These are phyloP conservation scores for Sporothrix protearum DNA, from an alignment of 2,329 filamentous ascomycete species.

Conservation along the genomic window DNA sequence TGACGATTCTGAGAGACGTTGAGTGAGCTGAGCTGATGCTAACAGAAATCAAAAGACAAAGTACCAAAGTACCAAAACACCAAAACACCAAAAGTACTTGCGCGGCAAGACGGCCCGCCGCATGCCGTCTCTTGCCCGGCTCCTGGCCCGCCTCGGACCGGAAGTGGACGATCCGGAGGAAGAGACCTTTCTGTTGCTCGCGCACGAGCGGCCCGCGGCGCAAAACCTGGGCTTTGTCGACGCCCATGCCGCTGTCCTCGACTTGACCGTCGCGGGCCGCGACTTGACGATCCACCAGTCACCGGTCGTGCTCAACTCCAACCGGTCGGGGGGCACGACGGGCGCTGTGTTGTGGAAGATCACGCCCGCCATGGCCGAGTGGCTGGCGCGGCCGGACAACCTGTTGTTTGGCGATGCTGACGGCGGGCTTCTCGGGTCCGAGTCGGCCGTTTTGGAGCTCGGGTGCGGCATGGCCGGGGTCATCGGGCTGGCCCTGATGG, in stretches of 20 bases:
- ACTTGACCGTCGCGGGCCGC: constrained; percentile 60
- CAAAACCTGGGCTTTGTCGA: constrained; percentile 84
- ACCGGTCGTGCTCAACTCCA: constrained; percentile 73
- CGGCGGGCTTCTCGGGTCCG: constrained; percentile 42
- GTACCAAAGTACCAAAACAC: too few species aligned
- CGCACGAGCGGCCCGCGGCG: constrained; percentile 63
- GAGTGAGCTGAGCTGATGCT: background rate
- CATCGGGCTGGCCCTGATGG: constrained; percentile 65
- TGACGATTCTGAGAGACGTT: background rate
- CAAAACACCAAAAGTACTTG: too few species aligned
- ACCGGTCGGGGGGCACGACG: constrained; percentile 59
- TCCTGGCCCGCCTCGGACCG: constrained; percentile 36
- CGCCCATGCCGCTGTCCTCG: constrained; percentile 59
- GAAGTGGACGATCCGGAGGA: constrained; percentile 50
- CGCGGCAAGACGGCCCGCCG: background rate
- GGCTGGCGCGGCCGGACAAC: constrained; percentile 65
- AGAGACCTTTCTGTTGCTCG: constrained; percentile 86
- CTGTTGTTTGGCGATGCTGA: constrained; percentile 50
- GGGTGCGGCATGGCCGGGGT: constrained; percentile 85
- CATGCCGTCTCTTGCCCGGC: constrained; percentile 16
- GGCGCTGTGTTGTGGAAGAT: constrained; percentile 83
- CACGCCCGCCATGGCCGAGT: constrained; percentile 75
- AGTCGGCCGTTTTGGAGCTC: constrained; percentile 70
- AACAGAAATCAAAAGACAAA: background rate
- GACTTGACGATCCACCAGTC: constrained; percentile 81